Percentiles rank a stretch among this genome's conserved stretches.
Evolutionary conservation across 1,284 basidiomycete species (phyloP).

Genomic region (Ceratobasidium sp.): DNA sequence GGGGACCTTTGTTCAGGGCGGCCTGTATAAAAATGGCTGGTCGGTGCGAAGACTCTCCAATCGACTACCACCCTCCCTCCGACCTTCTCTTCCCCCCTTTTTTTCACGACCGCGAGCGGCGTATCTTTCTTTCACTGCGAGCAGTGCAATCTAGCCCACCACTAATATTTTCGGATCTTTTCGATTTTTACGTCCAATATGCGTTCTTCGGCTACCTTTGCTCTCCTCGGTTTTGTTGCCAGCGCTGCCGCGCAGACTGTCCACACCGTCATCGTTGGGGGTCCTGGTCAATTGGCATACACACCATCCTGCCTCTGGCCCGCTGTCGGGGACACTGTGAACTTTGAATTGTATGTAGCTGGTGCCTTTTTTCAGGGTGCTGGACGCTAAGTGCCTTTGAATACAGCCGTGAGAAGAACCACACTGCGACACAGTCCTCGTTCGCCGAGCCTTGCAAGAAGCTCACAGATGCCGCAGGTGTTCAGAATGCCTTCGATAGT

Average conservation of each 20-base stretch:
- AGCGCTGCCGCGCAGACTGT: constrained; percentile 28
- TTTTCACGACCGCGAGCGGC: constrained; percentile 36
- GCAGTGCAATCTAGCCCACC: constrained; percentile 31
- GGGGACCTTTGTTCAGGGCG: no score
- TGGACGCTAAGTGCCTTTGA: constrained; percentile 40
- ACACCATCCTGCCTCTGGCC: constrained; percentile 37
- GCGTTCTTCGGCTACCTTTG: constrained; percentile 36
- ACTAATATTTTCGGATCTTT: constrained; percentile 37
- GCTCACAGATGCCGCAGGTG: constrained; percentile 38
- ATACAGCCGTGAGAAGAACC: constrained; percentile 46
- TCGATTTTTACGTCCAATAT: constrained; percentile 24
- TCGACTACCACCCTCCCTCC: not conserved
- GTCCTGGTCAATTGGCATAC: constrained; percentile 41
- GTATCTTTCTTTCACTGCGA: constrained; percentile 32
- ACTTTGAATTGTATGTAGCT: constrained; percentile 20
- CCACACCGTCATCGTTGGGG: constrained; percentile 44
- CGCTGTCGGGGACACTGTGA: constrained; percentile 31
- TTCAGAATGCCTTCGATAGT: constrained; percentile 40
- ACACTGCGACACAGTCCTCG: constrained; percentile 49
- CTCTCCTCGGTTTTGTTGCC: constrained; percentile 39
- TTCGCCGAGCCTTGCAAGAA: constrained; percentile 47
- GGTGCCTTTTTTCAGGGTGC: constrained; percentile 2
- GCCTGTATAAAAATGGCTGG: no score
- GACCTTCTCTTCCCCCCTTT: not conserved
- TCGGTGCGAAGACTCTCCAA: not conserved